Conservation (phyloP, 768 basidiomycete genomes). For the Botryobasidium botryosum region DNA sequence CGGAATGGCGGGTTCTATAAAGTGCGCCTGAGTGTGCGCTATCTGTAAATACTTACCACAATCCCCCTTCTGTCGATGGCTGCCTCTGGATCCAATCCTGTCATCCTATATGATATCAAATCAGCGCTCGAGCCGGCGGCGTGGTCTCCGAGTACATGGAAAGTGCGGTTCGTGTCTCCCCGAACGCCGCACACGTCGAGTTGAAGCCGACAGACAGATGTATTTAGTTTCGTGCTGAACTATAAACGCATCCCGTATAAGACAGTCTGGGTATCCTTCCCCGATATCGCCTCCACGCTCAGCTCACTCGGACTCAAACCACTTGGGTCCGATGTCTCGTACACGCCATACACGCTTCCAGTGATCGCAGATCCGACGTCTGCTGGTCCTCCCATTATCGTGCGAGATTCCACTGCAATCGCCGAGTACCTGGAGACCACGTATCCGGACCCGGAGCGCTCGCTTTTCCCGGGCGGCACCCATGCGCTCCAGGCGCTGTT, state of each 20-base stretch:
- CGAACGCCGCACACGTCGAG: too few species aligned
- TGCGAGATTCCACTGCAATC: slow-evolving; percentile 6
- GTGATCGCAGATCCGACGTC: too few species aligned
- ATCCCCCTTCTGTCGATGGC: too few species aligned
- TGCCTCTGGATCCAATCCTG: background rate
- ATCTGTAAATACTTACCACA: too few species aligned
- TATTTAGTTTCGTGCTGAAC: slow-evolving; percentile 5
- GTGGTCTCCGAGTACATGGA: slow-evolving; percentile 6
- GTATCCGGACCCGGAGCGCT: slow-evolving; percentile 1
- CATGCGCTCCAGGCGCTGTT: slow-evolving; percentile 5
- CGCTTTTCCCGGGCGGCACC: slow-evolving; percentile 3
- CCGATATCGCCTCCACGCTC: slow-evolving; percentile 3
- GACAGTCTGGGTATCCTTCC: slow-evolving; percentile 5
- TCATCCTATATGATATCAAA: slow-evolving; percentile 9
- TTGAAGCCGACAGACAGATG: background rate
- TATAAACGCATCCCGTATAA: slow-evolving; percentile 8
- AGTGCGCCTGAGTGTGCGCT: too few species aligned
- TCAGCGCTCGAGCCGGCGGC: background rate
- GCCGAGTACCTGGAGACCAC: slow-evolving; percentile 7
- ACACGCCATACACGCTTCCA: slow-evolving; percentile 1
- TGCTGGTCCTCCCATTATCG: background rate
- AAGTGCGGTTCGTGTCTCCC: background rate
- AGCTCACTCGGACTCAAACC: slow-evolving; percentile 2
- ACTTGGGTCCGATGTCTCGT: background rate
- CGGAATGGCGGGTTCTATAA: too few species aligned